Conservation (phyloP, 108 stramenopile genomes). For the Skeletonema potamos region DNA sequence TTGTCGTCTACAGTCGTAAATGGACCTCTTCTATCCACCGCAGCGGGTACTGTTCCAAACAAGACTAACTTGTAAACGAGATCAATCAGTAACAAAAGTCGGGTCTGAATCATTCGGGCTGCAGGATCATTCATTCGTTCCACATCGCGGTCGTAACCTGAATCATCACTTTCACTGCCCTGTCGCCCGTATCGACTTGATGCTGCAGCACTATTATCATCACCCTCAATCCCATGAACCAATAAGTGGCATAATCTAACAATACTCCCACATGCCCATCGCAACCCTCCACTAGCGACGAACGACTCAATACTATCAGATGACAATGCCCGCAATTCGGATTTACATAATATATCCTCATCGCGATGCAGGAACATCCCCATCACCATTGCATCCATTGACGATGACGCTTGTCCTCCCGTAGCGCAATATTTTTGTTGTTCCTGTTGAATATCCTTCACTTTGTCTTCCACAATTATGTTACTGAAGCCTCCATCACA, state of each 20-base stretch:
- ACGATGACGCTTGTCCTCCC: background rate
- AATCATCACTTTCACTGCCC: background rate
- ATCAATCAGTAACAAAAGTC: conserved; percentile 35
- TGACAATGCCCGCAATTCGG: conserved; percentile 9
- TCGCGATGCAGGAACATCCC: background rate
- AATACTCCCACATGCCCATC: conserved; percentile 38
- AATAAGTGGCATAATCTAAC: conserved; percentile 31
- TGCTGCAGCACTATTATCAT: background rate
- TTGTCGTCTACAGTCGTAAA: background rate
- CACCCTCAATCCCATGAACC: conserved; percentile 22
- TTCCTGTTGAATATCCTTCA: background rate
- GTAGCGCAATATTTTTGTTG: background rate
- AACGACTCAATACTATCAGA: conserved; percentile 38
- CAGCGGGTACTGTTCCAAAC: conserved; percentile 40
- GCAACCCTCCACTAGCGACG: conserved; percentile 39
- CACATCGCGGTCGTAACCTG: background rate
- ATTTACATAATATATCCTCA: background rate
- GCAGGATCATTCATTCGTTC: conserved; percentile 1
- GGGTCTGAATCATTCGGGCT: conserved; percentile 26
- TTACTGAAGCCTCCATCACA: conserved; percentile 35
- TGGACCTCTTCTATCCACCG: conserved; percentile 13
- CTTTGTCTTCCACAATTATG: conserved; percentile 19
- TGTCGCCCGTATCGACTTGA: background rate
- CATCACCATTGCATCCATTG: background rate
- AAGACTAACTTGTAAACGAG: conserved; percentile 37